phyloP scores from a whole-genome alignment of 2,329 filamentous ascomycete genomes.

The Clonostachys byssicola region DNA sequence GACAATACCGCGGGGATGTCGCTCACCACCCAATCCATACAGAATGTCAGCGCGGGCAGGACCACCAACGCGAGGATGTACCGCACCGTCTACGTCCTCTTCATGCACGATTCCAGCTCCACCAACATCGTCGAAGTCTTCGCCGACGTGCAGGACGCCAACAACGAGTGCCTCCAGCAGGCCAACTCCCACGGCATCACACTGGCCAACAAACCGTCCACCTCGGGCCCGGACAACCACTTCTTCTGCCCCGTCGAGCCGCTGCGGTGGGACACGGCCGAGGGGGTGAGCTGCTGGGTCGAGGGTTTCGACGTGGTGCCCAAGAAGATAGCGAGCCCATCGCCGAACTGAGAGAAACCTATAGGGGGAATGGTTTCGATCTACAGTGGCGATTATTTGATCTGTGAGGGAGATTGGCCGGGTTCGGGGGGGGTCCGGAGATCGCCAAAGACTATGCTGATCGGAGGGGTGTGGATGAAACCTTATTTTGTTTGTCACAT shows the following conservation, averaged over 20 bases:
- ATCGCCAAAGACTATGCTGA: no score
- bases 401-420: neutral
- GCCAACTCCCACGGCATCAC: conserved; percentile 18
- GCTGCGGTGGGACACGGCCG: conserved; percentile 25
- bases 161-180: conserved; percentile 20
- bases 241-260: conserved; percentile 16
- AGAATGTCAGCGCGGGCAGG: no score
- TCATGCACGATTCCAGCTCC: conserved; percentile 15
- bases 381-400: neutral
- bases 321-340: conserved; percentile 6
- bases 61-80: neutral
- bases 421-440: no score
- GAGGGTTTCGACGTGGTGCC: conserved; percentile 23
- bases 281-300: conserved; percentile 29
- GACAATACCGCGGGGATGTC: no score
- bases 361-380: neutral
- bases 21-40: no score
- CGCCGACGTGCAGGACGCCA: conserved; percentile 25
- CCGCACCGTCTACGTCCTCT: conserved; percentile 19
- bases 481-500: no score
- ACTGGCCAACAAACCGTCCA: conserved; percentile 6
- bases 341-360: neutral
- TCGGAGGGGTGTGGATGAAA: no score
- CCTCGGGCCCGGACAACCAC: conserved; percentile 5
- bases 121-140: conserved; percentile 22